phyloP scores from a whole-genome alignment of 2,329 filamentous ascomycete species.

The Knufia petricola region DNA sequence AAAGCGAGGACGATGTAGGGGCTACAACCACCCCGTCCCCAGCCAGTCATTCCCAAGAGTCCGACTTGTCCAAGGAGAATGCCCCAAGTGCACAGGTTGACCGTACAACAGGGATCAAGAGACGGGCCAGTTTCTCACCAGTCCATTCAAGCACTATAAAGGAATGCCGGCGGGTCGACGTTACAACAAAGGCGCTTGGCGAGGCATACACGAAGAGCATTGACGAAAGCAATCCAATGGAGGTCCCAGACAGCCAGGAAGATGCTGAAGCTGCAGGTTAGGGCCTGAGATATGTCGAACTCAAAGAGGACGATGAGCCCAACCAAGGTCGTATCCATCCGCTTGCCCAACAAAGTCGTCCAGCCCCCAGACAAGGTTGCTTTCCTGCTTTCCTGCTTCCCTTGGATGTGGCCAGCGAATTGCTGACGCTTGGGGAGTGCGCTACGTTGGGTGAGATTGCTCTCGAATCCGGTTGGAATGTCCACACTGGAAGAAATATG shows the following conservation, averaged over 20 bases:
- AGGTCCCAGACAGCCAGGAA: not conserved
- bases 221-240: not conserved
- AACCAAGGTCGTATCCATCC: not conserved
- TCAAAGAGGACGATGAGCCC: not conserved
- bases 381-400: not conserved
- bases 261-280: not conserved
- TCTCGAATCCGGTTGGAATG: not conserved
- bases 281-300: not conserved
- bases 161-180: not conserved
- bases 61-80: not conserved
- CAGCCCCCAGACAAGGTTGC: not conserved
- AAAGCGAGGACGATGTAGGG: not conserved
- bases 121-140: not conserved
- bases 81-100: not conserved
- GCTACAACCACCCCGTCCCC: not conserved
- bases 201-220: conserved; percentile 1
- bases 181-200: conserved; percentile 2
- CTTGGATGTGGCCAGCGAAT: not conserved
- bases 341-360: not conserved
- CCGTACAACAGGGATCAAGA: conserved; percentile 1
- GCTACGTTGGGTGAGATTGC: not conserved
- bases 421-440: not conserved
- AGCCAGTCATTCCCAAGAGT: not conserved
- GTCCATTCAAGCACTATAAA: conserved; percentile 1
- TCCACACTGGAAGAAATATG: conserved; percentile 2